Base-by-base conservation (phyloP, 768 basidiomycete species). In the Lactifluus volemus region DNA sequence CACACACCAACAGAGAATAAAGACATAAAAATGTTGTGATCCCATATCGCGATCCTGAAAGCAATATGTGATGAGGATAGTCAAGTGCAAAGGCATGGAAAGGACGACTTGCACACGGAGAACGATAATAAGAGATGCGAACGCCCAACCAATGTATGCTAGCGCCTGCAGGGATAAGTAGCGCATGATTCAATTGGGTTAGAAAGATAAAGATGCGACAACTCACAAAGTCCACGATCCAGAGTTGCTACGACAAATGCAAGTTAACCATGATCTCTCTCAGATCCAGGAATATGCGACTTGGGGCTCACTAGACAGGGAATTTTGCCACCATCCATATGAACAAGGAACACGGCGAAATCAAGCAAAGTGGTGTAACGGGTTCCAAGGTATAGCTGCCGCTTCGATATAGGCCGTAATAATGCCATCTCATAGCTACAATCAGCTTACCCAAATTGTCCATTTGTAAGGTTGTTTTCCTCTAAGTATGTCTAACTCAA, bases 1-100 rank as follows among this genome's bases (percentile, higher is more conserved):
- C 49, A 58, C 32, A 44, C 7, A 32, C 57, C 49, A 12, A 51
- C 1, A 7, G 41, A 12, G 15, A 58, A 2, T 6, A 58, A 5
- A 17, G 57, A 51, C 14, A 58, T 32, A 17, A 44, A 7, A n/a
- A 48, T 10, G 17, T 51, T 51, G 4, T 19, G 19, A n/a, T 44
- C 17, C 57, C 57, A 58, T 58, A 58, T 51, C 9, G 57, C 57
- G 25, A 44, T 44, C 17, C 57, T 58, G 41, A 50, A 25, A 42
- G 41, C 25, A 3, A 47, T 3, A 41, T 2, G 15, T 9, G 17
- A 44, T 58, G 32, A 51, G 57, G 30, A 25, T 21, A 9, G 6
- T 44, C 19, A 44, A 44, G 9, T 34, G 25, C n/a, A 1, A 21
- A 17, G 29, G 19, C 6, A 39, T 42, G 8, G 2, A 3, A 34